Evolutionary conservation across 495 filamentous ascomycete genomes (phyloP), one percentile per base, ranked within the genome.

Genomic region (Aspergillus asperescens): DNA sequence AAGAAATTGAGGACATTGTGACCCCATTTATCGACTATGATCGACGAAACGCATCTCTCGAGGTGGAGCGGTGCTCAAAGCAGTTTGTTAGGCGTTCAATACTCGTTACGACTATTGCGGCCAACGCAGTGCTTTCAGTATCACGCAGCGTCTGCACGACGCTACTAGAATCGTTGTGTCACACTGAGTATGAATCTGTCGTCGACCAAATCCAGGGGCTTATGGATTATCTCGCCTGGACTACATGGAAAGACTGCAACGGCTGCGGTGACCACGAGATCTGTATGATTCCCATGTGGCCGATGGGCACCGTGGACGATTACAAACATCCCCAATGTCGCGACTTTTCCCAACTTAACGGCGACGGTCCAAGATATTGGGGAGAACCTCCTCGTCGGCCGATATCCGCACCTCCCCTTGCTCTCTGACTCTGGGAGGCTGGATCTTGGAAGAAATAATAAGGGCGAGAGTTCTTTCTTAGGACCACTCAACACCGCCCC

Each of bases 201-300:
- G 54, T 67, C 23, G 31, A 48, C 6, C 49, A 63, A 1, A 51
- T 83, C 9, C 54, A 59, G 3, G 50, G 55, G 3, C 61, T 86
- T 38, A 74, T 78, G 20, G 58, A 64, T 0, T 75, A 77, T 42
- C 68, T 88, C 20, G 61, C 67, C 13, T 88, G 84, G 83, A 69
- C 78, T 16, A 77, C 65, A 0, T 88, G 81, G 81, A 83, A 82
- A 56, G 66, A 79, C 40, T 85, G 83, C 49, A 65, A 68, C 4
- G 67, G 65, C 13, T 87, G 83, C 50, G 62, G 51, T 0, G 62
- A 67, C 15, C 76, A 82, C 49, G 79, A 87, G 62, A 69, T 82
- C n/a, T 86, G 83, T 64, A 74, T 83, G n/a, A 58, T 84, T 3
- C 79, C 84, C 0, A 81, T 86, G 62, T 87, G 83, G 81, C 84